phyloP scores from a whole-genome alignment of 1,139 yeast species.

The Nadsonia starkeyi-henricii region DNA sequence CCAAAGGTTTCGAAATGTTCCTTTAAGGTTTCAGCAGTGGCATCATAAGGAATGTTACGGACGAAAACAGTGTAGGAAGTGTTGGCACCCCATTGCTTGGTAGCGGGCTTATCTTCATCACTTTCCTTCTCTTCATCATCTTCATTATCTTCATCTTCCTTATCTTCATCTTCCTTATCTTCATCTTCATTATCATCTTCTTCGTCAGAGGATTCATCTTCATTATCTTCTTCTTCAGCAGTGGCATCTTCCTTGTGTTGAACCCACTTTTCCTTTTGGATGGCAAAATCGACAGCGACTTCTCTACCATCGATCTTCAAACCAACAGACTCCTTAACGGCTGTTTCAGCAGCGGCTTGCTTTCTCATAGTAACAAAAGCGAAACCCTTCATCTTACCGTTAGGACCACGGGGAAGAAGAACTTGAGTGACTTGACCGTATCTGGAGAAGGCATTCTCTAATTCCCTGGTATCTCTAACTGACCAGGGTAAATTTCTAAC shows the following conservation, averaged over 20 bases:
- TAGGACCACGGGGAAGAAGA: conserved; percentile 73
- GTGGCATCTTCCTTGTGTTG: conserved; percentile 21
- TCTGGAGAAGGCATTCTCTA: conserved; percentile 56
- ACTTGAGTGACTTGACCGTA: conserved; percentile 87
- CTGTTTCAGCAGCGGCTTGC: conserved; percentile 62
- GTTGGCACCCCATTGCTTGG: conserved; percentile 21
- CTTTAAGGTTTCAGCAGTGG: conserved; percentile 61
- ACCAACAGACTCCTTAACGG: conserved; percentile 59
- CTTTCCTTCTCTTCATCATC: conserved; percentile 22
- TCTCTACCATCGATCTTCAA: conserved; percentile 79
- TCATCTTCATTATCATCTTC: conserved; percentile 16
- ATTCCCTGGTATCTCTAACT: conserved; percentile 58
- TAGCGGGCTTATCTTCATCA: conserved; percentile 23
- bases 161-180: conserved; percentile 17
- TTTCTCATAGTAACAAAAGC: conserved; percentile 89
- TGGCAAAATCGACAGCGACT: conserved; percentile 89
- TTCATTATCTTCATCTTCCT: conserved; percentile 19
- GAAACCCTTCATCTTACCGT: conserved; percentile 88
- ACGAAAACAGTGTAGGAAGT: conserved; percentile 43
- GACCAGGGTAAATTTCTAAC: conserved; percentile 95
- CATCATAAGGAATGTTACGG: conserved; percentile 89
- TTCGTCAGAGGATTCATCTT: conserved; percentile 16
- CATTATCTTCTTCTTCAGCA: conserved; percentile 15
- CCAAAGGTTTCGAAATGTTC: conserved; percentile 81
- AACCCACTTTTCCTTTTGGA: conserved; percentile 77